Base-by-base conservation (phyloP, 768 basidiomycete species). In the Agaricus sinodeliciosus region DNA sequence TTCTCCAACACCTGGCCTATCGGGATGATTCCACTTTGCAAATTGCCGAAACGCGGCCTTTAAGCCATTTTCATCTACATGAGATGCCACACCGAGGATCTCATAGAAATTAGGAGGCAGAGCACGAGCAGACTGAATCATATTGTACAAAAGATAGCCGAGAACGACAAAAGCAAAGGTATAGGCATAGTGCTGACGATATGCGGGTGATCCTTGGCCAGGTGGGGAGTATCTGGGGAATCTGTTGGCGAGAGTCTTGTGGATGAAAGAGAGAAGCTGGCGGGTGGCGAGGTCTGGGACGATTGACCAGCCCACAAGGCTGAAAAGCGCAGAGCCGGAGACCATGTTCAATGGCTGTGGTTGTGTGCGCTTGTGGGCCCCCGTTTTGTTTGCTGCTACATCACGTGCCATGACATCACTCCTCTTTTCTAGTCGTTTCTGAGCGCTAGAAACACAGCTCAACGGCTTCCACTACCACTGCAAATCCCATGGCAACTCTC, bases 71-170 rank as follows among this genome's bases (percentile, higher is more conserved):
- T 86, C 87, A 62, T 89, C 85, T 0, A 83, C 82, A n/a, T 67
- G 67, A 1, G 84, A 78, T 6, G 67, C 54, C 2, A 87, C 80
- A 4, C 77, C 81, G 16, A 93, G 79, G 12, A 88, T 73, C 56
- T 91, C 75, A 65, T 92, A 94, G 65, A 85, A 90, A 62, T 87
- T 94, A n/a, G 73, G 79, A 9, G 74, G 73, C 62, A 84, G 74
- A 0, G 76, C 69, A n/a, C 68, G 68, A 4, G 79, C 74, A 4
- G 81, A 78, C 50, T 82, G 70, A 40, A 82, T 57, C 55, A 90
- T 68, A 47, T 79, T 86, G 69, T 86, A 90, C 3, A 71, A 59
- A 11, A 89, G 80, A 62, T 87, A 90, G 6, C 74, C 73, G 16
- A 84, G 69, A 44, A 89, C 79, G 40, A 87, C 81, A 13, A 76